Conservation (phyloP, 2,329 filamentous ascomycete species). For the Ustulina deusta region DNA sequence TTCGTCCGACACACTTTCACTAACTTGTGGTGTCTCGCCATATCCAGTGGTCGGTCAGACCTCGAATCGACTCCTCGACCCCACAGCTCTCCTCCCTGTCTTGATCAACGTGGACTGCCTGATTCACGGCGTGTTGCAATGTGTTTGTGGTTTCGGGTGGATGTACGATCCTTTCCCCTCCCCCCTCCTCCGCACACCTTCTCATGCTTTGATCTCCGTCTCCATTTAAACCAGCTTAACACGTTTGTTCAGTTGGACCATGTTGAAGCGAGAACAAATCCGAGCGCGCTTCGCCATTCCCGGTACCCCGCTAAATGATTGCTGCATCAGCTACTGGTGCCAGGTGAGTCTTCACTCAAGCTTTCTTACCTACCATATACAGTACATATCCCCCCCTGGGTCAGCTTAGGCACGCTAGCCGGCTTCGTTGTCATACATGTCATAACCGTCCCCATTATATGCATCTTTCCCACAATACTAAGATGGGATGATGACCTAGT, state of each 20-base stretch:
- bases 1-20: not conserved
- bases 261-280: conserved; percentile 66
- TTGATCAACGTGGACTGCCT: conserved; percentile 58
- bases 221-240: not conserved
- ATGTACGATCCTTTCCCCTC: conserved; percentile 51
- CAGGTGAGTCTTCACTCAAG: conserved; percentile 36
- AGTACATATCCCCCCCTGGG: not conserved
- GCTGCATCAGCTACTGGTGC: conserved; percentile 66
- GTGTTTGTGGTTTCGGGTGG: conserved; percentile 58
- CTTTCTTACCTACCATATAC: not conserved
- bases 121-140: conserved; percentile 55
- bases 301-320: conserved; percentile 62
- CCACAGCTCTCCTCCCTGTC: conserved; percentile 55
- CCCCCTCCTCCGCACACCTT: not conserved
- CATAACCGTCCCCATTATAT: not conserved
- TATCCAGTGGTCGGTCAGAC: conserved; percentile 58
- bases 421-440: not conserved
- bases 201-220: not conserved
- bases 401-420: not conserved
- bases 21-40: not conserved
- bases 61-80: conserved; percentile 59
- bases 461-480: not conserved
- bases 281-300: conserved; percentile 66
- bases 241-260: conserved; percentile 55
- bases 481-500: conserved; percentile 43